A percentile compares a stretch with the other conserved stretches of the same genome.
These are phyloP conservation scores for Lindgomyces ingoldianus DNA, from an alignment of 495 filamentous ascomycete genomes.

Conservation along the genomic window DNA sequence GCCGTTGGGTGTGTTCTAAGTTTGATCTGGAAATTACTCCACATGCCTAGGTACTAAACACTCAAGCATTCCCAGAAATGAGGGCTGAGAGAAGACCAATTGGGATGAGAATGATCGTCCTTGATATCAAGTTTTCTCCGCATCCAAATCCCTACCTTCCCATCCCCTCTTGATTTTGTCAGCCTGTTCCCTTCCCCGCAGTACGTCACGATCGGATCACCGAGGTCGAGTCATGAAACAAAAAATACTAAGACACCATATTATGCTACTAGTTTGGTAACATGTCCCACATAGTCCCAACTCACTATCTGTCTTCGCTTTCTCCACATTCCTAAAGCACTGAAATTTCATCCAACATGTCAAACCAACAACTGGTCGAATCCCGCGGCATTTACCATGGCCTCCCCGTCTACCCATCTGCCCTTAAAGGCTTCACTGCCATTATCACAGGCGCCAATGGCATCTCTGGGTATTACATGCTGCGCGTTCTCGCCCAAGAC, in stretches of 20 bases:
- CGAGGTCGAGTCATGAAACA: not conserved
- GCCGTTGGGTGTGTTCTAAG: too few species aligned
- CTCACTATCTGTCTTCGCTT: not conserved
- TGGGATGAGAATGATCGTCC: too few species aligned
- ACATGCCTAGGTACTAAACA: too few species aligned
- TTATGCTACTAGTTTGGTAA: not conserved
- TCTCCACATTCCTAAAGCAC: not conserved
- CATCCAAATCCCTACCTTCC: too few species aligned
- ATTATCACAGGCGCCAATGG: conserved; percentile 58
- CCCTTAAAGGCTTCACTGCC: conserved; percentile 49
- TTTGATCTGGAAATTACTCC: too few species aligned
- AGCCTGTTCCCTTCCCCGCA: not conserved
- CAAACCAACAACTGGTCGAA: conserved; percentile 35
- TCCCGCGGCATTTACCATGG: conserved; percentile 51
- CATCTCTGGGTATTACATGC: conserved; percentile 53
- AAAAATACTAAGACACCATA: not conserved
- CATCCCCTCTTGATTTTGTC: conserved; percentile 11
- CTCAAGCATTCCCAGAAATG: too few species aligned
- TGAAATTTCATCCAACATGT: not conserved
- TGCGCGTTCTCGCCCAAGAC: conserved; percentile 49
- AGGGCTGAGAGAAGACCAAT: too few species aligned
- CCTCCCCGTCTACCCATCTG: conserved; percentile 49
- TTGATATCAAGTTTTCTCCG: too few species aligned
- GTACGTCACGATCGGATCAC: conserved; percentile 10
- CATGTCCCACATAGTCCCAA: not conserved